Evolutionary conservation across 2,329 filamentous ascomycete genomes (phyloP).

Genomic region (Cladosporium austrohemisphaericum): DNA sequence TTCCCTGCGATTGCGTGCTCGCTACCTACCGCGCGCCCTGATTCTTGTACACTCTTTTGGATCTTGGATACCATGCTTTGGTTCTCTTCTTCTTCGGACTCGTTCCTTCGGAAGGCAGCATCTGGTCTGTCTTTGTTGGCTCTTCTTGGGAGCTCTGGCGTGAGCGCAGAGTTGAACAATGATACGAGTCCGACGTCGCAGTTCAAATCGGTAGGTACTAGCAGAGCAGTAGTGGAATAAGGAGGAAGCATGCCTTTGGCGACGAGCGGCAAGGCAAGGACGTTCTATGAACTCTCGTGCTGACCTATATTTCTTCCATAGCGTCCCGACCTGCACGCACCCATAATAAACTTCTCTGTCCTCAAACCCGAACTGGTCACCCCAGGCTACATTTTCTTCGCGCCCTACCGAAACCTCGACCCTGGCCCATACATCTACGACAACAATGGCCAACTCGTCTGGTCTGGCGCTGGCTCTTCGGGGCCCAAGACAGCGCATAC

Average conservation of each 20-base stretch:
- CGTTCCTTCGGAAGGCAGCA: neutral
- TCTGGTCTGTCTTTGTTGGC: conserved; percentile 7
- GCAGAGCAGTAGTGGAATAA: neutral
- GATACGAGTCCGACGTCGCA: conserved; percentile 34
- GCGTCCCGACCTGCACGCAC: conserved; percentile 39
- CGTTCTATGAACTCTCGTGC: neutral
- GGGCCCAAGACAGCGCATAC: conserved; percentile 50
- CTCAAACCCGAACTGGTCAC: conserved; percentile 34
- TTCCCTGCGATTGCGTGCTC: conserved; percentile 14
- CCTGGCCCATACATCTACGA: conserved; percentile 52
- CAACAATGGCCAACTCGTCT: conserved; percentile 49
- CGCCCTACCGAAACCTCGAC: conserved; percentile 48
- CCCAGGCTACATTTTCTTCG: conserved; percentile 51
- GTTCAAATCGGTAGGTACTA: conserved; percentile 33
- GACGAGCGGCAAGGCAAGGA: neutral
- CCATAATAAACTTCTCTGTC: conserved; percentile 33
- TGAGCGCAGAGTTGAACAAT: conserved; percentile 29
- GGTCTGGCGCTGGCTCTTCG: conserved; percentile 47
- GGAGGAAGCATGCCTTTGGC: neutral
- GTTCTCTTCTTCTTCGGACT: conserved; percentile 3
- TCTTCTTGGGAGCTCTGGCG: conserved; percentile 8
- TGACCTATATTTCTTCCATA: conserved; percentile 22
- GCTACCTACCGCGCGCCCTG: neutral
- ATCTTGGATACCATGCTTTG: conserved; percentile 8
- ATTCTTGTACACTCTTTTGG: conserved; percentile 1